phyloP scores from a whole-genome alignment of 257 asterid genomes.

The Leptodermis oblonga region DNA sequence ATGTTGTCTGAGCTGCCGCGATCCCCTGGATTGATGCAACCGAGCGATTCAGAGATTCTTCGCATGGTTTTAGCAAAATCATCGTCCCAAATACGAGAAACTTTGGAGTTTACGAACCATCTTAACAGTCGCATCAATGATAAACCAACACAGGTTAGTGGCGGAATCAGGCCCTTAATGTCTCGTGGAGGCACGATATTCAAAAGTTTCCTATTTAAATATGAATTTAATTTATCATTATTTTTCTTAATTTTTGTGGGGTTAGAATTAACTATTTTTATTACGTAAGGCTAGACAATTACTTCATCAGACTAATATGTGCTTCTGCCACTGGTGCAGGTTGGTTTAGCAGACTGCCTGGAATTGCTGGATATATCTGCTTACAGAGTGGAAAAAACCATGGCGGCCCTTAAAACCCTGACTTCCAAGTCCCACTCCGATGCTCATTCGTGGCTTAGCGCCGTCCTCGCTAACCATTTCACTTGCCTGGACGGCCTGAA shows the following conservation, averaged over 20 bases:
- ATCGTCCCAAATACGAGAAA: conserved; percentile 8
- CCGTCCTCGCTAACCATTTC: conserved; percentile 24
- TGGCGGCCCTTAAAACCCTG: conserved; percentile 12
- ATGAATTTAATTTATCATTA: too few relatives aligned
- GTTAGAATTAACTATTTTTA: too few relatives aligned
- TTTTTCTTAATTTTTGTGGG: too few relatives aligned
- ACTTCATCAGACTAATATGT: too few relatives aligned
- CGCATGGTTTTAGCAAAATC: conserved; percentile 13
- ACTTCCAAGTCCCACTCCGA: conserved; percentile 7
- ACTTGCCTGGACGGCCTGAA: conserved; percentile 25
- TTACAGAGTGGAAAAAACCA: conserved; percentile 23
- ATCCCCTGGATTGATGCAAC: background rate
- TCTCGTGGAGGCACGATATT: too few relatives aligned
- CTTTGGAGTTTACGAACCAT: background rate
- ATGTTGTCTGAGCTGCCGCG: conserved; percentile 5
- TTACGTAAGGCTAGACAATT: too few relatives aligned
- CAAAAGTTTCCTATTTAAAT: too few relatives aligned
- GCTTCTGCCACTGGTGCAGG: too few relatives aligned
- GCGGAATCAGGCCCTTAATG: too few relatives aligned
- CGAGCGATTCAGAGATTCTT: background rate
- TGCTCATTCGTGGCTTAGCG: conserved; percentile 28
- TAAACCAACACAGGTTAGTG: background rate
- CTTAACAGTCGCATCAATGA: conserved; percentile 16
- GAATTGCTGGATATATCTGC: conserved; percentile 29
- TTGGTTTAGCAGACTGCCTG: conserved; percentile 26